Percentiles rank a stretch among this genome's conserved stretches.
Conservation (phyloP, 176 grass and related monocot genomes). For the Triticum dicoccoides region DNA sequence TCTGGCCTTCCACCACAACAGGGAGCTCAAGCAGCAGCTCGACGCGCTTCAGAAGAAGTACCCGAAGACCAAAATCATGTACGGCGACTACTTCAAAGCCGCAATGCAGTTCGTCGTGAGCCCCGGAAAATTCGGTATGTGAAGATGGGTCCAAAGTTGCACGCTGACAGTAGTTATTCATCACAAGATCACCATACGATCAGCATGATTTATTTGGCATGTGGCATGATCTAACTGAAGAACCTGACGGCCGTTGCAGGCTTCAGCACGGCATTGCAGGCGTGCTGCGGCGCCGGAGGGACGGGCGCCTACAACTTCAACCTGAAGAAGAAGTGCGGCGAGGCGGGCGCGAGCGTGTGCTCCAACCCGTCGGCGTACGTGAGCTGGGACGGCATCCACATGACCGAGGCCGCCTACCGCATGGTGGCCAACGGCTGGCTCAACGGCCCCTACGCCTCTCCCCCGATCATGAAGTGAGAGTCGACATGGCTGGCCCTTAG, state of each 20-base stretch:
- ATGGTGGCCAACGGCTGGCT: conserved; percentile 75
- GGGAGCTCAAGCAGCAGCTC: conserved; percentile 58
- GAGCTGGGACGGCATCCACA: conserved; percentile 96
- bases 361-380: conserved; percentile 54
- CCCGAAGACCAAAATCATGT: conserved; percentile 75
- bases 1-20: conserved; percentile 80
- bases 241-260: conserved; percentile 29
- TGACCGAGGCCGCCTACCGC: conserved; percentile 85
- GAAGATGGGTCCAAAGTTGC: neutral
- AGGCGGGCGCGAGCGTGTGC: conserved; percentile 66
- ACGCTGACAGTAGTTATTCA: neutral
- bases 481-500: conserved; percentile 9
- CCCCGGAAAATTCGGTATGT: conserved; percentile 54
- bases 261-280: conserved; percentile 61
- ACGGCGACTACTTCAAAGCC: conserved; percentile 78
- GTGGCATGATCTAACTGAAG: neutral
- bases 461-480: conserved; percentile 67
- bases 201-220: neutral
- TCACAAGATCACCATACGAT: too few relatives aligned
- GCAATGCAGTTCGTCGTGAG: conserved; percentile 59
- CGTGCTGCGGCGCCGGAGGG: conserved; percentile 77
- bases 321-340: conserved; percentile 74
- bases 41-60: conserved; percentile 65
- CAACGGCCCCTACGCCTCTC: conserved; percentile 69
- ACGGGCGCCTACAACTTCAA: conserved; percentile 88